Percentiles rank a stretch among this genome's conserved stretches.
These are phyloP conservation scores for Zygoascus flipseniorum DNA, from an alignment of 805 yeast species.

Conservation along the genomic window DNA sequence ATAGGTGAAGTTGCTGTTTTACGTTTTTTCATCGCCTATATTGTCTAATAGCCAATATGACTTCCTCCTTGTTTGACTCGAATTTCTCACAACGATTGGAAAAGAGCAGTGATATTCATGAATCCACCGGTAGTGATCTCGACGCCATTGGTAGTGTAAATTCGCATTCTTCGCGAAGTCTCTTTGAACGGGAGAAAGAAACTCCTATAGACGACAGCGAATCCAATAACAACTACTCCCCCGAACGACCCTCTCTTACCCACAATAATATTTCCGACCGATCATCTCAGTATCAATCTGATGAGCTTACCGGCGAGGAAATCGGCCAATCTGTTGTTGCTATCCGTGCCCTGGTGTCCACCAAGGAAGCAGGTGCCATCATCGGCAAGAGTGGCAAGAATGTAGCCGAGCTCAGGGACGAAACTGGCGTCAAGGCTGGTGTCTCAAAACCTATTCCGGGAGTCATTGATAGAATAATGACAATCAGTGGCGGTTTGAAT, in stretches of 20 bases:
- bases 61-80: not conserved
- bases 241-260: not conserved
- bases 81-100: not conserved
- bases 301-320: not conserved
- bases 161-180: not conserved
- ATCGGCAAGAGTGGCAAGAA: constrained; percentile 80
- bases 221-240: not conserved
- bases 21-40: too few relatives aligned
- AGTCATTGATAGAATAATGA: constrained; percentile 72
- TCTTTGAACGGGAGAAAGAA: not conserved
- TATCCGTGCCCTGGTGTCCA: constrained; percentile 56
- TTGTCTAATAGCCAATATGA: not conserved
- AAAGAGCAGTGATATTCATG: not conserved
- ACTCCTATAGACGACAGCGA: not conserved
- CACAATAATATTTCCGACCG: not conserved
- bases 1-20: too few relatives aligned
- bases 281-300: not conserved
- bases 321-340: not conserved
- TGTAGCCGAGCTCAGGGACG: constrained; percentile 66
- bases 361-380: constrained; percentile 83
- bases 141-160: not conserved
- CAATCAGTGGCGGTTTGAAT: constrained; percentile 66
- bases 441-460: constrained; percentile 75
- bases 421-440: constrained; percentile 76
- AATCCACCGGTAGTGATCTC: not conserved